Conservation (phyloP, 306 rosid genomes). For the Erythrophleum fordii region DNA sequence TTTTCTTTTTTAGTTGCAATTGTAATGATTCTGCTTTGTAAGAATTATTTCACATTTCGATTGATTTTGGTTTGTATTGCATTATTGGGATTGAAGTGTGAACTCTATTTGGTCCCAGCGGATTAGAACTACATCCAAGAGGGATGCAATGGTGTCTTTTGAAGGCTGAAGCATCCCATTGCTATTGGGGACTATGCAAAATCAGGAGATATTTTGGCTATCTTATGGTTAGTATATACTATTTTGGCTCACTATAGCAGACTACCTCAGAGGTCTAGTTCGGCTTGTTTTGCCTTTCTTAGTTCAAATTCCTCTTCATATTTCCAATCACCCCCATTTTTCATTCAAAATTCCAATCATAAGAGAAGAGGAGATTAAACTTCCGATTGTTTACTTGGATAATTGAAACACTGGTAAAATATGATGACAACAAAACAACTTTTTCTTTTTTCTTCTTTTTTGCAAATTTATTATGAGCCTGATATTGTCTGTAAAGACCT, state of each 20-base stretch:
- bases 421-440: too few relatives aligned
- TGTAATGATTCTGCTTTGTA: too few relatives aligned
- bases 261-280: background rate
- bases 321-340: background rate
- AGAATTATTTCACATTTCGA: background rate
- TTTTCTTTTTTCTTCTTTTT: too few relatives aligned
- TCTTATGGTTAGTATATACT: background rate
- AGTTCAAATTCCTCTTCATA: background rate
- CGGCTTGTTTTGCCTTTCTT: background rate
- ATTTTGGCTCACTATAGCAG: background rate
- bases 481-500: background rate
- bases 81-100: background rate
- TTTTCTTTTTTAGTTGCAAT: too few relatives aligned
- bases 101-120: background rate
- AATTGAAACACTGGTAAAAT: background rate
- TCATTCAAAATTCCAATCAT: background rate
- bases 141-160: background rate
- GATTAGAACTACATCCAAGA: background rate
- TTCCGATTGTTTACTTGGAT: background rate
- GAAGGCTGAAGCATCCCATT: background rate
- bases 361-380: too few relatives aligned
- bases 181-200: background rate
- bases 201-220: background rate
- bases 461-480: background rate
- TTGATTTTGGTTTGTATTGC: background rate